These are phyloP conservation scores for Thozetella sp. DNA, from an alignment of 495 filamentous ascomycete species.

Conservation along the genomic window DNA sequence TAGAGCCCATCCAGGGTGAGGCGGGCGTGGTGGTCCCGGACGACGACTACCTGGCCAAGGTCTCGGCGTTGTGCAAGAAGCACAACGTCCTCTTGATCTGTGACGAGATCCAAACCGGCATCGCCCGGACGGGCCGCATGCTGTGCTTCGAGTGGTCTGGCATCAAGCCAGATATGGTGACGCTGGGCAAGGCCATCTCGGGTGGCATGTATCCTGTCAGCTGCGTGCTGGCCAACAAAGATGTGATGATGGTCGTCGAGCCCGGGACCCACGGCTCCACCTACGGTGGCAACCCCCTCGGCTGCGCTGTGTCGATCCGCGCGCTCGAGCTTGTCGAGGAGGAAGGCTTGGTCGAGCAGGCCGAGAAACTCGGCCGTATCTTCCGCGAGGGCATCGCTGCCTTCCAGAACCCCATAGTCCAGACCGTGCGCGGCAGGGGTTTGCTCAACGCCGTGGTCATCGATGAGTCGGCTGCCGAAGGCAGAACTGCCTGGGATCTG, in stretches of 20 bases:
- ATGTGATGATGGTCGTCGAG: constrained; percentile 97
- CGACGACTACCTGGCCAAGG: constrained; percentile 81
- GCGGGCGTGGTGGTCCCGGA: constrained; percentile 96
- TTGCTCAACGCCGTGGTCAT: constrained; percentile 96
- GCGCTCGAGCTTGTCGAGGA: constrained; percentile 95
- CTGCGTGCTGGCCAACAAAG: constrained; percentile 83
- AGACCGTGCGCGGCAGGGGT: constrained; percentile 86
- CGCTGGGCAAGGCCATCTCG: constrained; percentile 95
- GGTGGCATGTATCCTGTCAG: constrained; percentile 99
- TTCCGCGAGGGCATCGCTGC: constrained; percentile 76
- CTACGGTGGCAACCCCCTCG: constrained; percentile 97
- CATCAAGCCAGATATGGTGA: constrained; percentile 92
- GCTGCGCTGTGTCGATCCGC: constrained; percentile 92
- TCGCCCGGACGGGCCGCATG: constrained; percentile 91
- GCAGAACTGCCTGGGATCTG: constrained; percentile 94
- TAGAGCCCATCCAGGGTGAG: constrained; percentile 98
- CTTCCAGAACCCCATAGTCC: constrained; percentile 78
- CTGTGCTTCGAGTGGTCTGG: constrained; percentile 93
- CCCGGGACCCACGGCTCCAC: constrained; percentile 96
- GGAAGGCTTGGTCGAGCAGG: constrained; percentile 81
- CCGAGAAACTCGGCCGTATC: constrained; percentile 77
- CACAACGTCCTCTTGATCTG: constrained; percentile 94
- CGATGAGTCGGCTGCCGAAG: constrained; percentile 83
- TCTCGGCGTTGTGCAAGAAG: constrained; percentile 86
- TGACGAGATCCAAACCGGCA: constrained; percentile 98